Percentiles rank a stretch among this genome's conserved stretches.
Conservation (phyloP, 176 grass and related monocot genomes). For the Rhynchospora tenuis region DNA sequence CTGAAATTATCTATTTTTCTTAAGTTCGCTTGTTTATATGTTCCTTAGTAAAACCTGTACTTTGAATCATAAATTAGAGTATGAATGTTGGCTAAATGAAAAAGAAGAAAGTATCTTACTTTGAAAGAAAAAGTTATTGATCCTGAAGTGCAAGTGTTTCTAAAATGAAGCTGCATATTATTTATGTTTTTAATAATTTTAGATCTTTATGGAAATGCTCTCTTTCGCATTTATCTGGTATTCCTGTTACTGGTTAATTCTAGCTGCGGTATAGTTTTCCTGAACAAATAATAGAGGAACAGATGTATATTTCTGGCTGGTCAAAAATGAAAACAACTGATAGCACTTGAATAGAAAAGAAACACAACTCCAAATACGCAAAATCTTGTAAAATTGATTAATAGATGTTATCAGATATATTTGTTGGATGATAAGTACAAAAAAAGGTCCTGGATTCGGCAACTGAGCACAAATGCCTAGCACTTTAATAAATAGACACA, state of each 20-base stretch:
- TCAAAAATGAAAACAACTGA: not conserved
- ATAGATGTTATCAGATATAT: not conserved
- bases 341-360: not conserved
- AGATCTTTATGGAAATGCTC: not conserved
- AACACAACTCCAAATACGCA: not conserved
- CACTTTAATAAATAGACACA: not conserved
- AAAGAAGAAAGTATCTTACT: not conserved
- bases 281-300: not conserved
- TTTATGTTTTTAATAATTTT: not conserved
- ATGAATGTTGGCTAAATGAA: not conserved
- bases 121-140: not conserved
- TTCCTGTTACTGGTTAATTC: not conserved
- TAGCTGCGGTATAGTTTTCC: not conserved
- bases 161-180: not conserved
- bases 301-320: not conserved
- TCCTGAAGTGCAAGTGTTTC: not conserved
- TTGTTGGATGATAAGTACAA: not conserved
- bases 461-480: slow-evolving; percentile 1
- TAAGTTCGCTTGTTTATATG: too few species aligned
- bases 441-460: not conserved
- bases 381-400: not conserved
- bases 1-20: not conserved
- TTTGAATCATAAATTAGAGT: not conserved
- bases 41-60: too few species aligned
- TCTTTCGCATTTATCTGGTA: not conserved